Evolutionary conservation across 2,329 filamentous ascomycete genomes (phyloP), one percentile per base, ranked within the genome.

Genomic region (Pestalotiopsis sp.): DNA sequence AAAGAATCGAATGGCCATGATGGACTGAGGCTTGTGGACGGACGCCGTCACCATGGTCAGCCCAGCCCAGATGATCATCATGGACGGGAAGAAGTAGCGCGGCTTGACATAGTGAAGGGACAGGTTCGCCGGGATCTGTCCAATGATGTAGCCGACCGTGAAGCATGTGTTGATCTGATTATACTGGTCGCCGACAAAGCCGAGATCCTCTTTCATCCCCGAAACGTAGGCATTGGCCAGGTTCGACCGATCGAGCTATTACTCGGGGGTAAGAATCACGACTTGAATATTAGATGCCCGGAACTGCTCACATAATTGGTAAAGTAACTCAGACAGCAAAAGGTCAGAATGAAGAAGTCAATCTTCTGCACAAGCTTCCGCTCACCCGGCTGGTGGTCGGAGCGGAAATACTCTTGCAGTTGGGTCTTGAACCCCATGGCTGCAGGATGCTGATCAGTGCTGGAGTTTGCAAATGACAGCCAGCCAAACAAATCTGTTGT

Each of bases 301-400:
- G 27, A 58, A n/a, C 12, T 27, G 40, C 65, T 60, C 73, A 86
- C 84, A 70, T 87, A 87, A 73, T 87, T 87, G 72, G 85, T 80
- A 67, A 88, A 84, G 73, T 87, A 88, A 72, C 83, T 85, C 64
- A 91, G 74, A 73, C 88, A 91, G 77, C 89, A 90, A 73, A 90
- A 90, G 0, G 86, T 89, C 59, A 91, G 77, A 72, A 90, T 90
- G 78, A 90, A 90, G 73, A 90, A 90, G 75, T 90, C 89, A 62
- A 90, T 87, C 79, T 88, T 90, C 56, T 81, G 83, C 5, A 90
- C 79, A 38, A 90, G 77, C 69, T 80, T 81, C 40, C 78, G 76
- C 72, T 85, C 83, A 14, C 76, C 76, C 27, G 76, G 76, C 52
- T 74, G 71, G 66, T 78, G 78, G 14, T 76, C 75, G 61, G 70